Evolutionary conservation across 441 rosid genomes (phyloP).

Genomic region (Eruca vesicaria): DNA sequence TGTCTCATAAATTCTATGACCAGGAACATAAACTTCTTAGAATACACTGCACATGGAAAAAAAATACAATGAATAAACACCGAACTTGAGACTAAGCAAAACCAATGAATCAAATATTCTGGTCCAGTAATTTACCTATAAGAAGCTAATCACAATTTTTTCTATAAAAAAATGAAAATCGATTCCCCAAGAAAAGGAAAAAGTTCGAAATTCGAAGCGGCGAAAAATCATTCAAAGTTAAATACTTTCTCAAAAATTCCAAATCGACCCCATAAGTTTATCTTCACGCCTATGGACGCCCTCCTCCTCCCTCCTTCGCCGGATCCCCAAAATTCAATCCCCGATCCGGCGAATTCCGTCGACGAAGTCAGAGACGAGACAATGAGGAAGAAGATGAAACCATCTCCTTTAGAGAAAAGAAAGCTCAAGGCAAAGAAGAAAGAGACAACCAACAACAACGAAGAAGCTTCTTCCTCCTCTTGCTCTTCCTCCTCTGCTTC

Average conservation of each 20-base stretch:
- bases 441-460: conserved; percentile 34
- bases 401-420: conserved; percentile 24
- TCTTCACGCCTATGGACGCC: conserved; percentile 10
- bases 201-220: conserved; percentile 21
- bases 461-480: conserved; percentile 32
- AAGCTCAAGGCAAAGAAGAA: conserved; percentile 37
- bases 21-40: background rate
- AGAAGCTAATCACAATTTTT: background rate
- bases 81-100: background rate
- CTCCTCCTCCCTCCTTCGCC: conserved; percentile 23
- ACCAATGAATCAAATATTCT: background rate
- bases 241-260: conserved; percentile 21
- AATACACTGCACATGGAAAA: conserved; percentile 3
- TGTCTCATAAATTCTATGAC: background rate
- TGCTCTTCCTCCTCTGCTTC: conserved; percentile 41
- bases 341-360: conserved; percentile 2
- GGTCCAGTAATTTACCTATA: background rate
- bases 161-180: background rate
- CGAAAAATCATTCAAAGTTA: conserved; percentile 15
- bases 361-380: conserved; percentile 2
- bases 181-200: background rate
- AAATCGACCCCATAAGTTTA: conserved; percentile 28
- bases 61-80: background rate
- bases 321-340: conserved; percentile 10
- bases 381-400: conserved; percentile 34